phyloP scores from a whole-genome alignment of 1,284 basidiomycete species.

The Ceratobasidium sp. region DNA sequence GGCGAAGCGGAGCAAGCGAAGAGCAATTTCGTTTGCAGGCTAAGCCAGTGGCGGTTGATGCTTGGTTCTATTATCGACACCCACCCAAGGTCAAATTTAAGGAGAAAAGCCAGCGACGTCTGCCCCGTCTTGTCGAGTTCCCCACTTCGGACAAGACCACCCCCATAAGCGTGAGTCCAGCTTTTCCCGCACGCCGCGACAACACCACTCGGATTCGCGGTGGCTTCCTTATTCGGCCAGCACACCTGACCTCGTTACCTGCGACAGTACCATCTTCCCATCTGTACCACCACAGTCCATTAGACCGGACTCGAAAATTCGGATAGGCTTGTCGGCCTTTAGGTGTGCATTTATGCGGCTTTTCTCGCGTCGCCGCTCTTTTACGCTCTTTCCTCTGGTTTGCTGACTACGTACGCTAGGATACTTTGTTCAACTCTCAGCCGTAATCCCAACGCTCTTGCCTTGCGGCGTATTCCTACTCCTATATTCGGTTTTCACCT shows the following conservation, averaged over 20 bases:
- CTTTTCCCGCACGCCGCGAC: not conserved
- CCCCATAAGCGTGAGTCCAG: slow-evolving; percentile 8
- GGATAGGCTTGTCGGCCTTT: slow-evolving; percentile 19
- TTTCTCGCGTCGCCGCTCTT: not conserved
- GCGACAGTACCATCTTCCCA: not conserved
- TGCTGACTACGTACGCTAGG: slow-evolving; percentile 17
- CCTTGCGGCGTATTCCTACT: slow-evolving; percentile 9
- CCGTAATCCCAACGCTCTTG: slow-evolving; percentile 13
- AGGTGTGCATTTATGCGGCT: slow-evolving; percentile 23
- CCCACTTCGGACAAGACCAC: slow-evolving; percentile 23
- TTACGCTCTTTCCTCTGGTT: not conserved
- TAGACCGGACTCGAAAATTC: slow-evolving; percentile 20
- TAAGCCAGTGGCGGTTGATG: slow-evolving; percentile 38
- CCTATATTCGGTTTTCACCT: slow-evolving; percentile 6
- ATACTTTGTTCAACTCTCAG: slow-evolving; percentile 29
- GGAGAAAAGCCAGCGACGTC: slow-evolving; percentile 12
- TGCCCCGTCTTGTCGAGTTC: slow-evolving; percentile 13
- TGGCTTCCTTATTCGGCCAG: slow-evolving; percentile 16
- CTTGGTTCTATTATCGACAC: slow-evolving; percentile 37
- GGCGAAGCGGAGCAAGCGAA: slow-evolving; percentile 40
- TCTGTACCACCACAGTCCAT: slow-evolving; percentile 41
- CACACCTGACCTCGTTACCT: slow-evolving; percentile 14
- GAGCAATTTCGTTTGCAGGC: slow-evolving; percentile 22
- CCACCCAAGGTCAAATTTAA: slow-evolving; percentile 29
- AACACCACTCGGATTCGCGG: not conserved